Conservation (phyloP, 2,329 filamentous ascomycete genomes). For the Colletotrichum shisoi region DNA sequence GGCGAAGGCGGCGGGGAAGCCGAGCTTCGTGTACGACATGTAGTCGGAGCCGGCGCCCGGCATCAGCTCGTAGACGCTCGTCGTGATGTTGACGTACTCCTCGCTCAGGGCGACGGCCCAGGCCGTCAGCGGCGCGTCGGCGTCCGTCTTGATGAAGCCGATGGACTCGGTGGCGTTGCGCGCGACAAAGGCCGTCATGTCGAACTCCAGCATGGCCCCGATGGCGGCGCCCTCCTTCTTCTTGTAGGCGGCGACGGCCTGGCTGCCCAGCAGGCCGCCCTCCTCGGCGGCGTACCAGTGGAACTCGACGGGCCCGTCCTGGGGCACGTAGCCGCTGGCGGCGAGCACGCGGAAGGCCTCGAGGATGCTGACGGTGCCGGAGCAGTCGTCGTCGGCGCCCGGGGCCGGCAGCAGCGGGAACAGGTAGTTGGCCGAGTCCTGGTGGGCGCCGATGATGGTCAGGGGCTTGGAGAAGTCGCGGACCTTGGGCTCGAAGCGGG, state of each 20-base stretch:
- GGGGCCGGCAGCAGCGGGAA: constrained; percentile 73
- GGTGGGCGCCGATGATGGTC: constrained; percentile 72
- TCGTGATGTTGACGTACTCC: constrained; percentile 50
- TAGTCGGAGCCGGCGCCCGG: constrained; percentile 52
- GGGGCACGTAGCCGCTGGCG: constrained; percentile 50
- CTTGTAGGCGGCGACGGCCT: constrained; percentile 74
- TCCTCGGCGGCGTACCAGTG: constrained; percentile 85
- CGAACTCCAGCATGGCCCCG: constrained; percentile 75
- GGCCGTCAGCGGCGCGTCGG: constrained; percentile 49
- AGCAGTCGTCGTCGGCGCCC: constrained; percentile 77
- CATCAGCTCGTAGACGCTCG: constrained; percentile 47
- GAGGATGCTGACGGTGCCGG: constrained; percentile 75
- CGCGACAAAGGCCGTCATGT: constrained; percentile 53
- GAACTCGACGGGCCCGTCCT: constrained; percentile 67
- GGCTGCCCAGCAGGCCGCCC: constrained; percentile 68
- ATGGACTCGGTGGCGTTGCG: constrained; percentile 52
- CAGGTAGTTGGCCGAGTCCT: constrained; percentile 78
- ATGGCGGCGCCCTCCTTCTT: constrained; percentile 67
- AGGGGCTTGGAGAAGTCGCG: constrained; percentile 47
- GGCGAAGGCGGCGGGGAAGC: constrained; percentile 52
- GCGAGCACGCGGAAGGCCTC: constrained; percentile 74
- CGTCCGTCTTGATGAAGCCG: constrained; percentile 51
- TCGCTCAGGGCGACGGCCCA: constrained; percentile 49
- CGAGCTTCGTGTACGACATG: constrained; percentile 52
- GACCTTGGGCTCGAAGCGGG: constrained; percentile 63